phyloP scores from a whole-genome alignment of 345 rosid genomes.

The Citrus cavaleriei region DNA sequence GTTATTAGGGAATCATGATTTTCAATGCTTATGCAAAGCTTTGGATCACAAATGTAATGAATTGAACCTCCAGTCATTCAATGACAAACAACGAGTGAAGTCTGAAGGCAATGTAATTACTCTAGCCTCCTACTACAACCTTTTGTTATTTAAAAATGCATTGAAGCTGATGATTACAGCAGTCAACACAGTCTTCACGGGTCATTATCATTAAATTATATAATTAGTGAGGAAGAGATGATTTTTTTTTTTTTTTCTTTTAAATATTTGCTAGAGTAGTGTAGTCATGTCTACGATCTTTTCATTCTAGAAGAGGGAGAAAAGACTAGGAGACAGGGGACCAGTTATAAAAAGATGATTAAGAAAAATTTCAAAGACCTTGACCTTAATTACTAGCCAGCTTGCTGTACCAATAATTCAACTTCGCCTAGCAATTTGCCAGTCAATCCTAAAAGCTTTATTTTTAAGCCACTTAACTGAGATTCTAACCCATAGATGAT shows the following conservation, averaged over 20 bases:
- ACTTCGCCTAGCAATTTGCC: not conserved
- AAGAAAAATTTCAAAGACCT: constrained; percentile 3
- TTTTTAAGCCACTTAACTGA: too few relatives aligned
- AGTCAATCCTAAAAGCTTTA: not conserved
- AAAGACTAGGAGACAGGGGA: not conserved
- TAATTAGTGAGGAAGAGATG: not conserved
- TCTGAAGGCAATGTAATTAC: too few relatives aligned
- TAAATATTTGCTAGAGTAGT: not conserved
- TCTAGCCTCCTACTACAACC: not conserved
- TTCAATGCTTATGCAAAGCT: too few relatives aligned
- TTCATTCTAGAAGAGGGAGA: constrained; percentile 8
- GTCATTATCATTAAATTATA: not conserved
- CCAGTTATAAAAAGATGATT: constrained; percentile 7
- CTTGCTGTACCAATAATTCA: constrained; percentile 4
- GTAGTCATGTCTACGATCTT: not conserved
- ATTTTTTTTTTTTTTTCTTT: too few relatives aligned
- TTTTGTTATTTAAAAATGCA: not conserved
- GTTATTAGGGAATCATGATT: not conserved
- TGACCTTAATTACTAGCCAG: constrained; percentile 2
- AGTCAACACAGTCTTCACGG: not conserved
- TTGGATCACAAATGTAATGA: too few relatives aligned
- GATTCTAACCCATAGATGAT: too few relatives aligned
- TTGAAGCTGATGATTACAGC: not conserved
- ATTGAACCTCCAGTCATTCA: too few relatives aligned
- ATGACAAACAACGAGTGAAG: too few relatives aligned